Evolutionary conservation across 768 basidiomycete genomes (phyloP).

Genomic region (Dioszegia crocea): DNA sequence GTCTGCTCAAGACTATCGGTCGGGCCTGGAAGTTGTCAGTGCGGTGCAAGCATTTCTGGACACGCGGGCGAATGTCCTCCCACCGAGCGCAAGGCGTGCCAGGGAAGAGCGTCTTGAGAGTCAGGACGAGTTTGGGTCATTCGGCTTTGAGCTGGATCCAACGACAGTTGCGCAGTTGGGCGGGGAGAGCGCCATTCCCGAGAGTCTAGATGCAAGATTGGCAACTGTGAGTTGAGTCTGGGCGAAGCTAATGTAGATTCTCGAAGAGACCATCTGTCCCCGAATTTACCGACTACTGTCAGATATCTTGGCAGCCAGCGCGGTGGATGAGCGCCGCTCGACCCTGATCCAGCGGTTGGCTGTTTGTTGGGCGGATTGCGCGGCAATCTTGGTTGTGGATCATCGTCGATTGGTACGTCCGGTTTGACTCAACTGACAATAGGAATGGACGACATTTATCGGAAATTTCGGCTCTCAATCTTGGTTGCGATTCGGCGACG

Average conservation of each 20-base stretch:
- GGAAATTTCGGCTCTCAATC: conserved; percentile 56
- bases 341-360: conserved; percentile 55
- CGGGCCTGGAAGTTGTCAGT: conserved; percentile 58
- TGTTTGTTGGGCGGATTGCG: conserved; percentile 71
- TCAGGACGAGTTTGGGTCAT: conserved; percentile 65
- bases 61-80: conserved; percentile 56
- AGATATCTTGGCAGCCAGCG: conserved; percentile 52
- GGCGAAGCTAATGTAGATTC: conserved; percentile 50
- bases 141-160: conserved; percentile 63
- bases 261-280: conserved; percentile 56
- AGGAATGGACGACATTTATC: conserved; percentile 66
- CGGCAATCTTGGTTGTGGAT: conserved; percentile 58
- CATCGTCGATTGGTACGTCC: conserved; percentile 34
- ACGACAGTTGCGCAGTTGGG: conserved; percentile 60
- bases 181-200: conserved; percentile 46
- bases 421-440: conserved; percentile 5
- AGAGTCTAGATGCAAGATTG: conserved; percentile 55
- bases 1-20: conserved; percentile 54
- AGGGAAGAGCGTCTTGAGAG: conserved; percentile 32
- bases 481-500: conserved; percentile 58
- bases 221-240: conserved; percentile 53
- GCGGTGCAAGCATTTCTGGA: conserved; percentile 63
- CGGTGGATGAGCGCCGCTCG: neutral
- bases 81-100: conserved; percentile 47
- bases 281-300: conserved; percentile 59